phyloP scores from a whole-genome alignment of 495 filamentous ascomycete genomes.

The Penicillium maclennaniae region DNA sequence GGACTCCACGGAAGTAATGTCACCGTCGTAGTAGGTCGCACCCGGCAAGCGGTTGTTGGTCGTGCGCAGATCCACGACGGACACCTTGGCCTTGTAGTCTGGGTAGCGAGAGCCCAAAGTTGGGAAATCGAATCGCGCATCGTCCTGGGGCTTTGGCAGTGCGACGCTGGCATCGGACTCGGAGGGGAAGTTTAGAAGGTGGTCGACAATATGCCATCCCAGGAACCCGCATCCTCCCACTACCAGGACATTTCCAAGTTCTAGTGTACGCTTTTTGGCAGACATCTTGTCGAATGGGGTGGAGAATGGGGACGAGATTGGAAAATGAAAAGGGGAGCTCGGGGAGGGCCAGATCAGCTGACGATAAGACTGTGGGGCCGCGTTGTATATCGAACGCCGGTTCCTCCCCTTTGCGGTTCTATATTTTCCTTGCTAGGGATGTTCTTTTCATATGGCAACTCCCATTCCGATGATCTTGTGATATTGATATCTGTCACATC shows the following conservation, averaged over 20 bases:
- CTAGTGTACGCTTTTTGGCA: slow-evolving; percentile 31
- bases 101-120: slow-evolving; percentile 40
- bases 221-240: slow-evolving; percentile 58
- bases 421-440: background rate
- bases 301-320: slow-evolving; percentile 1
- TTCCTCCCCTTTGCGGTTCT: background rate
- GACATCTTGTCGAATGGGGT: slow-evolving; percentile 27
- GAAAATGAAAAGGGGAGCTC: slow-evolving; percentile 10
- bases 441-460: background rate
- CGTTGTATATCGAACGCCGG: slow-evolving; percentile 1
- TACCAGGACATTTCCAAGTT: slow-evolving; percentile 49
- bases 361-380: slow-evolving; percentile 9
- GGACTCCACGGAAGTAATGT: slow-evolving; percentile 72
- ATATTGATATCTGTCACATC: background rate
- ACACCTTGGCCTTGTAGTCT: slow-evolving; percentile 52
- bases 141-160: slow-evolving; percentile 36
- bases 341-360: slow-evolving; percentile 18
- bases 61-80: slow-evolving; percentile 83
- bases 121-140: slow-evolving; percentile 41
- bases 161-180: slow-evolving; percentile 43
- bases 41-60: slow-evolving; percentile 68
- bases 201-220: slow-evolving; percentile 56
- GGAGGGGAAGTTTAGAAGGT: slow-evolving; percentile 51
- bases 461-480: background rate
- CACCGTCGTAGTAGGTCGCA: slow-evolving; percentile 76